Percentiles rank a stretch among this genome's conserved stretches.
These are phyloP conservation scores for Spergularia bocconei DNA, from an alignment of 148 eudicot genomes.

Conservation along the genomic window DNA sequence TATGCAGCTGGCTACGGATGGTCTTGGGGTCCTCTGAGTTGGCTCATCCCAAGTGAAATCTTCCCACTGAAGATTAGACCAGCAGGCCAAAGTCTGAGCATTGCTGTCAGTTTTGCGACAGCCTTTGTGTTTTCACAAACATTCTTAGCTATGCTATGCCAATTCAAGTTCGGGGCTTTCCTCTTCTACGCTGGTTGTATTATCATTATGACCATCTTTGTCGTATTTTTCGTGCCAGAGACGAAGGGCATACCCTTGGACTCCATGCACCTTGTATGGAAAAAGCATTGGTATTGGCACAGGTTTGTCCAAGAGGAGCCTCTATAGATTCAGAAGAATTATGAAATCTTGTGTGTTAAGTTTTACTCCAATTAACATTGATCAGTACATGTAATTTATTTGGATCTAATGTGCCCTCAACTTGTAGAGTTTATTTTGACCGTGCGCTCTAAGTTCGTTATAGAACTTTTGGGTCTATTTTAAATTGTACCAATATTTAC, in stretches of 20 bases:
- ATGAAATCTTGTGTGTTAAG: not conserved
- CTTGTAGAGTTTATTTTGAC: too few species aligned
- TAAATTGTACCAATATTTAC: too few species aligned
- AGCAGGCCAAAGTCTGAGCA: constrained; percentile 49
- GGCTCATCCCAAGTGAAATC: constrained; percentile 62
- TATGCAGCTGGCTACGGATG: constrained; percentile 63
- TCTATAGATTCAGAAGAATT: not conserved
- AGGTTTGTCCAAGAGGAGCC: constrained; percentile 41
- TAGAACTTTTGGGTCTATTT: too few species aligned
- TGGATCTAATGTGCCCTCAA: too few species aligned
- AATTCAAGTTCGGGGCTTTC: constrained; percentile 53
- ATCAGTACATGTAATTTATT: not conserved
- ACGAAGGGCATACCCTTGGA: constrained; percentile 54
- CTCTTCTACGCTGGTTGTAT: constrained; percentile 60
- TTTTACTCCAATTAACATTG: not conserved
- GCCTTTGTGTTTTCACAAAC: constrained; percentile 61
- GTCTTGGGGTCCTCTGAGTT: constrained; percentile 66
- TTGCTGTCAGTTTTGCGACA: constrained; percentile 42
- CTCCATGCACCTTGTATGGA: constrained; percentile 55
- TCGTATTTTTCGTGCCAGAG: constrained; percentile 54
- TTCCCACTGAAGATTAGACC: constrained; percentile 50
- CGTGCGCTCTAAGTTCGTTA: too few species aligned
- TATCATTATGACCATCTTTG: constrained; percentile 44
- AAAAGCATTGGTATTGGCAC: constrained; percentile 63
- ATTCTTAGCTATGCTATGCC: constrained; percentile 54